Evolutionary conservation across 2,329 filamentous ascomycete species (phyloP).

Genomic region (Nemania serpens): DNA sequence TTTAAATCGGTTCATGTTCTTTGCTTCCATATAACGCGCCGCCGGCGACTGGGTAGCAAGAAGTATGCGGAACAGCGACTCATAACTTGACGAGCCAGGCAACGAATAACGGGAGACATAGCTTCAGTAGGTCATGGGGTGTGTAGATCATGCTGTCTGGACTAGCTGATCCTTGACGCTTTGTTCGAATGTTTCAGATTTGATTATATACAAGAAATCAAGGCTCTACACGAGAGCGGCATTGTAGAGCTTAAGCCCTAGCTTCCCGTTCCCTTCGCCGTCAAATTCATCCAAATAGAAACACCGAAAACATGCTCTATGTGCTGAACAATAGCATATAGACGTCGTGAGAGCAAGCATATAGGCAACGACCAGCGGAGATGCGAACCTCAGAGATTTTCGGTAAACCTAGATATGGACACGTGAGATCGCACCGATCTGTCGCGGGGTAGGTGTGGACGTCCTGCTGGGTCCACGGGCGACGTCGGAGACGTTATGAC

Average conservation of each 20-base stretch:
- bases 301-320: slow-evolving; percentile 32
- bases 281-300: slow-evolving; percentile 33
- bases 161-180: slow-evolving; percentile 18
- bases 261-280: slow-evolving; percentile 18
- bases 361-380: slow-evolving; percentile 26
- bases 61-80: not conserved
- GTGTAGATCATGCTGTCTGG: slow-evolving; percentile 13
- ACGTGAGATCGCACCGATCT: slow-evolving; percentile 41
- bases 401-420: slow-evolving; percentile 48
- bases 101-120: slow-evolving; percentile 3
- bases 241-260: slow-evolving; percentile 15
- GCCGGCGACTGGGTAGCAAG: no score
- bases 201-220: slow-evolving; percentile 39
- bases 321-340: slow-evolving; percentile 34
- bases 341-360: slow-evolving; percentile 28
- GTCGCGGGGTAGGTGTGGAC: slow-evolving; percentile 44
- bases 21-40: no score
- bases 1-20: no score
- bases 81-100: not conserved
- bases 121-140: slow-evolving; percentile 14
- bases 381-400: slow-evolving; percentile 44
- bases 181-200: slow-evolving; percentile 7
- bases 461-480: slow-evolving; percentile 44
- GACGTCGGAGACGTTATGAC: slow-evolving; percentile 36
- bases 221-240: slow-evolving; percentile 29